Percentiles rank a stretch among this genome's conserved stretches.
Evolutionary conservation across 805 yeast species (phyloP).

Genomic region (Starmerella ratchasimensis): DNA sequence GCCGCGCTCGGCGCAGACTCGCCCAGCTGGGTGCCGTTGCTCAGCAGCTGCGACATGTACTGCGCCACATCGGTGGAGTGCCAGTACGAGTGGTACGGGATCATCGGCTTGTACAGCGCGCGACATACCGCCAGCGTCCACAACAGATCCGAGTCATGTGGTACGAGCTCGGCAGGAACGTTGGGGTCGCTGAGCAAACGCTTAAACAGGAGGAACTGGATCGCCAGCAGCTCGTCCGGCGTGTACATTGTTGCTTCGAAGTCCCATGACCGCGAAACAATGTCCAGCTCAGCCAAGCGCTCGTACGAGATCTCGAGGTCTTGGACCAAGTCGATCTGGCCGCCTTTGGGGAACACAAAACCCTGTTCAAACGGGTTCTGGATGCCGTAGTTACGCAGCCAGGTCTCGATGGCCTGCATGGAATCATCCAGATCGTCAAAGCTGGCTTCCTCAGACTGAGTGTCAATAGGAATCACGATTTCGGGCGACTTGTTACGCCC

Average conservation of each 20-base stretch:
- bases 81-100: constrained; percentile 87
- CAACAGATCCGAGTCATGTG: constrained; percentile 36
- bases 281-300: constrained; percentile 4
- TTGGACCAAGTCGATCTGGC: constrained; percentile 1
- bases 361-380: constrained; percentile 9
- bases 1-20: too few species aligned
- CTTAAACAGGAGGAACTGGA: constrained; percentile 43
- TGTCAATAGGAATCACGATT: too few species aligned
- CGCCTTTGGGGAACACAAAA: constrained; percentile 5
- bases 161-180: constrained; percentile 10
- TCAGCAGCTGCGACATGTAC: constrained; percentile 57
- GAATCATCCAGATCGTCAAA: too few species aligned
- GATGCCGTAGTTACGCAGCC: constrained; percentile 2
- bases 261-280: constrained; percentile 34
- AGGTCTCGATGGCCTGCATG: background rate
- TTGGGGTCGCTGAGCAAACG: constrained; percentile 26
- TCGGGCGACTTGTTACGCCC: too few species aligned
- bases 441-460: too few species aligned
- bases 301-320: constrained; percentile 10
- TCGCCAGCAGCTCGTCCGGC: constrained; percentile 51
- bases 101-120: constrained; percentile 67
- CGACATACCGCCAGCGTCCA: constrained; percentile 54
- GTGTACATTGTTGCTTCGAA: constrained; percentile 55
- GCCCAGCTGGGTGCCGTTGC: too few species aligned
- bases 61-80: constrained; percentile 95